These are phyloP conservation scores for Sarocladium brachiariae DNA, from an alignment of 2,329 filamentous ascomycete species.

Conservation along the genomic window DNA sequence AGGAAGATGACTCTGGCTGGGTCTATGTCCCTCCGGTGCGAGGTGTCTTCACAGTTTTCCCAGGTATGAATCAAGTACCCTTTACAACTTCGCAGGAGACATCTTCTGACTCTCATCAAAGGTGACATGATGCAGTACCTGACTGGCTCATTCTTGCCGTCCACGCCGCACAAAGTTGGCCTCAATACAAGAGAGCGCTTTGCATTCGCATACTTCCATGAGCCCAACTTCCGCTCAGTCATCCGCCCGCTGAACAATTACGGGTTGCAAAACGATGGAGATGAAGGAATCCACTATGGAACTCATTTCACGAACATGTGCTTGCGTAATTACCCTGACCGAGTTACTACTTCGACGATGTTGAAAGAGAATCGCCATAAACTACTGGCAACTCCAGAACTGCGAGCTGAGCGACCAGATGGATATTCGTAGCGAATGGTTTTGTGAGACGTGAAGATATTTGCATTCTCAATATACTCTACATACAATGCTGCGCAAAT, in stretches of 20 bases:
- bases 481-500: too few species aligned
- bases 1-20: slow-evolving; percentile 39
- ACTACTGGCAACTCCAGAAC: slow-evolving; percentile 14
- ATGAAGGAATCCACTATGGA: slow-evolving; percentile 41
- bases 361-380: slow-evolving; percentile 20
- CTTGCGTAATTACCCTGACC: slow-evolving; percentile 40
- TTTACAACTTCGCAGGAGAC: not conserved
- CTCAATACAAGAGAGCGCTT: slow-evolving; percentile 40
- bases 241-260: slow-evolving; percentile 34
- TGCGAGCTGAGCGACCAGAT: slow-evolving; percentile 3
- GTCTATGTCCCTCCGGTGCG: slow-evolving; percentile 38
- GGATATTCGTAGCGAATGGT: not conserved
- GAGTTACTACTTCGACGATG: slow-evolving; percentile 30
- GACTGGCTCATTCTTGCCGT: slow-evolving; percentile 36
- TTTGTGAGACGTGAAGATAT: not conserved
- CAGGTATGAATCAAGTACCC: slow-evolving; percentile 28
- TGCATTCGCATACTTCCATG: slow-evolving; percentile 44
- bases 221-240: slow-evolving; percentile 40
- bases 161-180: slow-evolving; percentile 42
- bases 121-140: slow-evolving; percentile 48
- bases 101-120: slow-evolving; percentile 12
- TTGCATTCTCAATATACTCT: too few species aligned
- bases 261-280: slow-evolving; percentile 14
- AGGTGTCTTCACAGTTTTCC: slow-evolving; percentile 42
- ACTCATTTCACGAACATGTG: slow-evolving; percentile 47